Evolutionary conservation across 345 rosid species (phyloP).

Genomic region (Psidium friedrichsthalianum): DNA sequence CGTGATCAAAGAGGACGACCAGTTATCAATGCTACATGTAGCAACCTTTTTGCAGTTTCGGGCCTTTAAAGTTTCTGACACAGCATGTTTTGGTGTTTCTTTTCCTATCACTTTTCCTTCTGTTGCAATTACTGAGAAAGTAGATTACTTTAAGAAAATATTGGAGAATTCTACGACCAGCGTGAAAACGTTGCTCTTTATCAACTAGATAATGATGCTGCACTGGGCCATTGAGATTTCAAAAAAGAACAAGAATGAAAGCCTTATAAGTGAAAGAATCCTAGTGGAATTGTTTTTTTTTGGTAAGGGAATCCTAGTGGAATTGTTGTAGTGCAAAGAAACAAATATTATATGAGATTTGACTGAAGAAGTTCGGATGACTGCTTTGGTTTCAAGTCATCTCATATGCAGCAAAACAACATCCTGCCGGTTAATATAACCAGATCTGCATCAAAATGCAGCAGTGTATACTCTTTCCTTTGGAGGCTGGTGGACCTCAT

Average conservation of each 20-base stretch:
- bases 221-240: neutral
- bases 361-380: neutral
- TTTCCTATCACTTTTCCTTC: neutral
- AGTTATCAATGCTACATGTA: neutral
- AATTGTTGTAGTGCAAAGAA: neutral
- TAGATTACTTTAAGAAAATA: neutral
- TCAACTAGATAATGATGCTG: neutral
- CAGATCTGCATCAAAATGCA: neutral
- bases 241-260: neutral
- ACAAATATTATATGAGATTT: neutral
- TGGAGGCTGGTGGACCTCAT: neutral
- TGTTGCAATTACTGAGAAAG: neutral
- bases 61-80: neutral
- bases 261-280: neutral
- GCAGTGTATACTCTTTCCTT: neutral
- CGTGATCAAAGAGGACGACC: neutral
- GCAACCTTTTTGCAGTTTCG: neutral
- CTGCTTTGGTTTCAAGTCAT: neutral
- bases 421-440: neutral
- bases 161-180: neutral
- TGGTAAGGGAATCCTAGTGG: neutral
- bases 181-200: neutral
- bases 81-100: neutral
- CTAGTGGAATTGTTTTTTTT: neutral
- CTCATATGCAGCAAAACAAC: neutral